Conservation (phyloP, 805 yeast species). For the Gaillardinia entomophila region DNA sequence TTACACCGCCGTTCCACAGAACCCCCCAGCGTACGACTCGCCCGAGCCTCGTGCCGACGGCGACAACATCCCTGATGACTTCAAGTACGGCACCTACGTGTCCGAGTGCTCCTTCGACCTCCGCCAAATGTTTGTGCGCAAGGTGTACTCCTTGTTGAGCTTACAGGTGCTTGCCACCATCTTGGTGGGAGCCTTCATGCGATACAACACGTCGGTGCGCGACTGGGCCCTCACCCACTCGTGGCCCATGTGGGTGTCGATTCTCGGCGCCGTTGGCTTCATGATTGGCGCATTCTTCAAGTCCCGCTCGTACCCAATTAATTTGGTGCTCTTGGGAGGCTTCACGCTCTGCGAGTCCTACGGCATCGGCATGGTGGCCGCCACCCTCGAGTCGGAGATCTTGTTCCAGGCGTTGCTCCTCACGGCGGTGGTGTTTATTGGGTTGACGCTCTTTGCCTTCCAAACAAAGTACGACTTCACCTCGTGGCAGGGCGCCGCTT, state of each 20-base stretch:
- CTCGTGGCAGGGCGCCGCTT: conserved; percentile 54
- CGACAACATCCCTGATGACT: conserved; percentile 59
- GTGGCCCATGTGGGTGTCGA: conserved; percentile 54
- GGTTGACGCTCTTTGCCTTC: conserved; percentile 69
- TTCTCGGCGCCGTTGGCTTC: conserved; percentile 56
- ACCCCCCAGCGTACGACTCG: conserved; percentile 16
- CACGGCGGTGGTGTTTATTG: conserved; percentile 67
- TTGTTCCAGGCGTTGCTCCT: conserved; percentile 67
- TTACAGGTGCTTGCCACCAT: conserved; percentile 62
- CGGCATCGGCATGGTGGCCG: conserved; percentile 60
- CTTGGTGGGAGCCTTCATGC: conserved; percentile 47
- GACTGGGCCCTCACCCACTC: conserved; percentile 52
- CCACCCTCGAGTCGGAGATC: conserved; percentile 55
- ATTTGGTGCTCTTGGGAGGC: conserved; percentile 51
- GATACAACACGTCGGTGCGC: conserved; percentile 38
- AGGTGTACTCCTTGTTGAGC: conserved; percentile 69
- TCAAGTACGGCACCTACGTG: conserved; percentile 74
- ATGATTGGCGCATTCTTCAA: conserved; percentile 59
- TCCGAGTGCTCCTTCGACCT: conserved; percentile 72
- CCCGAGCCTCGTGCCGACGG: conserved; percentile 19
- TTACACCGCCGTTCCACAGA: conserved; percentile 3
- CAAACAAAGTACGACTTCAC: conserved; percentile 74
- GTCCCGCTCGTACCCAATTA: conserved; percentile 65
- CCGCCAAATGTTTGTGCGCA: conserved; percentile 70
- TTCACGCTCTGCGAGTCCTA: conserved; percentile 77